Evolutionary conservation across 192 early-diverging fungal species (phyloP).

Genomic region (Coemansia sp.): DNA sequence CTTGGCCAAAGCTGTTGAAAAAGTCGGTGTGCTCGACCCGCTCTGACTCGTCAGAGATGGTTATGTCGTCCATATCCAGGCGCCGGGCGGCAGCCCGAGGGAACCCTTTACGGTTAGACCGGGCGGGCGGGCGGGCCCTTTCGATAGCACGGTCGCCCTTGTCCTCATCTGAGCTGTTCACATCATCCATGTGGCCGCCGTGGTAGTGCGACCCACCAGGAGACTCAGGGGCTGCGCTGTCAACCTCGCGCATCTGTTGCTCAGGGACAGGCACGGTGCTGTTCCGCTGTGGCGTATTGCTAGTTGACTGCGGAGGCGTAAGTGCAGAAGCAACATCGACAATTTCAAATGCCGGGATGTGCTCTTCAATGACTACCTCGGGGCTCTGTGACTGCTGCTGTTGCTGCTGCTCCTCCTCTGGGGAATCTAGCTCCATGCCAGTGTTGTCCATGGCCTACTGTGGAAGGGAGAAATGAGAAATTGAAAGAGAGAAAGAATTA

Average conservation of each 20-base stretch:
- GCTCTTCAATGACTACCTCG: background rate
- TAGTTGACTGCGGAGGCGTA: conserved; percentile 39
- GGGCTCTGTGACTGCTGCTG: conserved; percentile 1
- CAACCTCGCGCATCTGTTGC: conserved; percentile 9
- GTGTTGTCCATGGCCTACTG: conserved; percentile 5
- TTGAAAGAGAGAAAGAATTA: background rate
- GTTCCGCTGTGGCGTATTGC: conserved; percentile 33
- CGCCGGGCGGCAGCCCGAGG: background rate
- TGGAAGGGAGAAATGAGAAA: background rate
- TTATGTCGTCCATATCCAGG: background rate
- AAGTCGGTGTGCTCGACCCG: conserved; percentile 31
- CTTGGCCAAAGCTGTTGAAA: conserved; percentile 31
- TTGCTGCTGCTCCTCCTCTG: conserved; percentile 14
- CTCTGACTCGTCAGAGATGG: conserved; percentile 12
- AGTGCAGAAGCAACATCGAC: conserved; percentile 5
- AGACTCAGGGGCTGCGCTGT: conserved; percentile 47
- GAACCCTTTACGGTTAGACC: background rate
- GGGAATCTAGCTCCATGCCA: conserved; percentile 44
- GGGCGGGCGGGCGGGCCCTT: background rate
- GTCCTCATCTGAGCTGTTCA: conserved; percentile 3
- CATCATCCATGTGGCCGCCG: background rate
- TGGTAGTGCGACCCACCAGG: background rate
- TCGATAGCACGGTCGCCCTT: background rate
- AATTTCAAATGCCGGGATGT: background rate
- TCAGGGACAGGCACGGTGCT: background rate